Conservation (phyloP, 768 basidiomycete species). For the Zangia roseola region DNA sequence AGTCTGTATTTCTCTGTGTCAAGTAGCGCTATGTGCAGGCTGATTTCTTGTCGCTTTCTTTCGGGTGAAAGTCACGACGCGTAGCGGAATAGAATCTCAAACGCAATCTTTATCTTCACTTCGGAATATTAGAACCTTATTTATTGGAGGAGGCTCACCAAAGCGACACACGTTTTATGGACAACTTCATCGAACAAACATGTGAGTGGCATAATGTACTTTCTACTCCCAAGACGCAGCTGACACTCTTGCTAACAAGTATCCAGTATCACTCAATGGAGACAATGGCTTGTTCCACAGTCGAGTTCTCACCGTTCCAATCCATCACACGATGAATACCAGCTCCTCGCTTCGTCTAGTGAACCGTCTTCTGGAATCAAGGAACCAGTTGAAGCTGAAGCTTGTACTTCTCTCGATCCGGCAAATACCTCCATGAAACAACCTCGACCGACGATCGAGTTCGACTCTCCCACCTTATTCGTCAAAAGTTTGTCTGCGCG, state of each 20-base stretch:
- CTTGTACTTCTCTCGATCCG: not conserved
- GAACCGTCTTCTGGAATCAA: conserved; percentile 7
- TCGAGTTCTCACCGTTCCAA: conserved; percentile 7
- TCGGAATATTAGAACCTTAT: too few relatives aligned
- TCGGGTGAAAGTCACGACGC: not conserved
- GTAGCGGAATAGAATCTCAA: not conserved
- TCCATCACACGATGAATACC: conserved; percentile 21
- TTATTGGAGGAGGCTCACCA: too few relatives aligned
- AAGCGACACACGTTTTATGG: conserved; percentile 8
- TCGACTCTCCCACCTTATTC: conserved; percentile 21
- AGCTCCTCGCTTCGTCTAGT: conserved; percentile 11
- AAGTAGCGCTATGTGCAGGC: not conserved
- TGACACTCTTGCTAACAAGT: conserved; percentile 9
- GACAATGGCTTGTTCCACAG: conserved; percentile 11
- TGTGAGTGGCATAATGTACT: conserved; percentile 7
- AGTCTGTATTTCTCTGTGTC: not conserved
- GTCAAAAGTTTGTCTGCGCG: conserved; percentile 17
- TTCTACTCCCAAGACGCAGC: not conserved
- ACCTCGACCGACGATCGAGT: conserved; percentile 13
- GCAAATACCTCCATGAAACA: not conserved
- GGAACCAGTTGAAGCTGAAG: conserved; percentile 6
- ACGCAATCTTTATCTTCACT: not conserved
- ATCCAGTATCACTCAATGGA: conserved; percentile 11
- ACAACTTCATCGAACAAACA: not conserved
- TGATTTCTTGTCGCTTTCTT: not conserved